A percentile compares a stretch with the other conserved stretches of the same genome.
Conservation (phyloP, 1,284 basidiomycete species). For the Phylloporus sp. region DNA sequence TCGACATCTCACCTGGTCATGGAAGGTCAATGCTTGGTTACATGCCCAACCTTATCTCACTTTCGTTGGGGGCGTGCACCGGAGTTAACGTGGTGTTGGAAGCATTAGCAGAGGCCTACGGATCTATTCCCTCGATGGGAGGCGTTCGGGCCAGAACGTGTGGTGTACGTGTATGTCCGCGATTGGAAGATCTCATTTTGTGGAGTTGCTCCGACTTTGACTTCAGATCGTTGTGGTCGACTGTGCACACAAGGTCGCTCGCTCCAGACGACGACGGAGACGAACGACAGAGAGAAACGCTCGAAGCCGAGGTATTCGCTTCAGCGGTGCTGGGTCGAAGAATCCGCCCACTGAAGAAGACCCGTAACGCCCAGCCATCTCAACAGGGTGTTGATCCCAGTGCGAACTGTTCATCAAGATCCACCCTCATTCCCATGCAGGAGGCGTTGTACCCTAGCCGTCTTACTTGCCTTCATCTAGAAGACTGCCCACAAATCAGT, state of each 20-base stretch:
- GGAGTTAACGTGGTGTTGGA: slow-evolving; percentile 31
- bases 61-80: slow-evolving; percentile 41
- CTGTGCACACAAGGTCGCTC: slow-evolving; percentile 45
- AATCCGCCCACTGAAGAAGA: slow-evolving; percentile 37
- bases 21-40: slow-evolving; percentile 42
- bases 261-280: slow-evolving; percentile 17
- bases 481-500: slow-evolving; percentile 40
- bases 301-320: slow-evolving; percentile 29
- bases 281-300: slow-evolving; percentile 14
- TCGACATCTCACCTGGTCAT: slow-evolving; percentile 35
- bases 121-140: slow-evolving; percentile 16
- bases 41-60: slow-evolving; percentile 41
- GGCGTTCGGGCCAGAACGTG: slow-evolving; percentile 16
- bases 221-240: slow-evolving; percentile 38
- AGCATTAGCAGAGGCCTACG: slow-evolving; percentile 37
- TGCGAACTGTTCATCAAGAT: slow-evolving; percentile 31
- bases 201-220: slow-evolving; percentile 52
- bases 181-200: slow-evolving; percentile 50
- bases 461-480: slow-evolving; percentile 46
- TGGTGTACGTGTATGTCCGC: slow-evolving; percentile 49
- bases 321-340: slow-evolving; percentile 38
- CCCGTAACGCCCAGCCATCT: slow-evolving; percentile 18
- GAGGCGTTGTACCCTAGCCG: slow-evolving; percentile 40
- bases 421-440: slow-evolving; percentile 39
- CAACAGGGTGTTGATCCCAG: slow-evolving; percentile 16